phyloP scores from a whole-genome alignment of 73 alveolate genomes.

The Uronychia binucleata region DNA sequence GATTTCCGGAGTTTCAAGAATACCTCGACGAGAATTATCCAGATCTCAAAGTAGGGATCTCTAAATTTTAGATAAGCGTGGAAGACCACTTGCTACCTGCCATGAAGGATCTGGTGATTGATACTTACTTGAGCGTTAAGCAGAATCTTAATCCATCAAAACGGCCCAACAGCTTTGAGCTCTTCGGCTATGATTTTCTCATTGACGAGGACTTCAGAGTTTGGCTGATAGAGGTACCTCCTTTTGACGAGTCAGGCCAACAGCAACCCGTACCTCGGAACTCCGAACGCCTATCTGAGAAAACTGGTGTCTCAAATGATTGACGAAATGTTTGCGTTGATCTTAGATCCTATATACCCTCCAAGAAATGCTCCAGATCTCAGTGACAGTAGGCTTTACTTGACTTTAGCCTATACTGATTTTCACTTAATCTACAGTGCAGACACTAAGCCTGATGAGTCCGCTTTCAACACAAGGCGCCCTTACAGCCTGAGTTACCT shows the following conservation, averaged over 20 bases:
- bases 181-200: conserved; percentile 90
- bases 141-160: conserved; percentile 66
- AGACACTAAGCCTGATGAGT: neutral
- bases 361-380: neutral
- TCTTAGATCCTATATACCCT: conserved; percentile 61
- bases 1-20: conserved; percentile 71
- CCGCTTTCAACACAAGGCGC: neutral
- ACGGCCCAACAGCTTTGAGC: conserved; percentile 81
- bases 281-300: conserved; percentile 74
- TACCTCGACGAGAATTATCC: conserved; percentile 67
- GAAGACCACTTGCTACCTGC: conserved; percentile 80
- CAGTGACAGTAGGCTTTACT: neutral
- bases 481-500: neutral
- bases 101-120: conserved; percentile 87
- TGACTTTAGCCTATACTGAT: neutral
- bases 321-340: conserved; percentile 79
- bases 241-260: no score
- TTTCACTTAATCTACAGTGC: neutral
- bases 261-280: conserved; percentile 90
- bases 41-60: conserved; percentile 63
- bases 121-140: conserved; percentile 73
- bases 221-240: conserved; percentile 92
- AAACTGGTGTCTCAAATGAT: conserved; percentile 88
- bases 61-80: no score
- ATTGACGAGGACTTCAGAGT: conserved; percentile 89